Evolutionary conservation across 2,329 filamentous ascomycete species (phyloP), one percentile per base, ranked within the genome.

Genomic region (Arthroderma sp.): DNA sequence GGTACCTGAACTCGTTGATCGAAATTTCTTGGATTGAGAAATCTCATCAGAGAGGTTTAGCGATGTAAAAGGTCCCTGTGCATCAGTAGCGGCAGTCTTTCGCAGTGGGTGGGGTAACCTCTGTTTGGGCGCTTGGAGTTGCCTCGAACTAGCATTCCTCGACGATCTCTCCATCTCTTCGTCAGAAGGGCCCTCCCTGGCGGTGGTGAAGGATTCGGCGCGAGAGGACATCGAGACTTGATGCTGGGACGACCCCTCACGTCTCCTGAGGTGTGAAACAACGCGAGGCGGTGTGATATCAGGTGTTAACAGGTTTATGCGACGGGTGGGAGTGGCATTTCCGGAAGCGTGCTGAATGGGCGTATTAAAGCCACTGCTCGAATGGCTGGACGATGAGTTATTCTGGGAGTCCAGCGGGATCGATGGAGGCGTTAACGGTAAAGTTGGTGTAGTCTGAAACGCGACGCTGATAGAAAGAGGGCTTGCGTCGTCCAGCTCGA

Each of bases 171-270:
- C 57, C 29, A 55, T 72, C 43, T 82, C 79, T 29, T 78, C 77
- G 15, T 80, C 82, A 1, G 75, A 76, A 11, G 71, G 71, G 38
- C 75, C 73, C 61, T 87, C 83, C 34, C 68, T 71, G 4, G 83
- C 83, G 2, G 83, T 87, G 52, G 68, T 78, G 56, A 86, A 87
- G 1, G 83, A 86, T 43, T 81, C 79, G 22, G 78, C 72, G 34
- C 73, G 73, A n/a, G 77, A 80, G 1, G 69, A 70, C 5, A 71
- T 62, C 2, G 70, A 79, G 6, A 70, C 62, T 49, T 74, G 74
- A 78, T 72, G 50, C 62, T 63, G 38, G 69, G 55, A 11, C 61
- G 58, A 11, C 73, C 53, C 44, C 56, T 59, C 45, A 55, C 4
- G 53, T 52, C n/a, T 59, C 55, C 27, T 55, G 51, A 30, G 56